Percentiles rank a stretch among this genome's conserved stretches.
Evolutionary conservation across 225 moss, liverwort and hornwort species (phyloP).

Genomic region (Sphagnum tenellum): DNA sequence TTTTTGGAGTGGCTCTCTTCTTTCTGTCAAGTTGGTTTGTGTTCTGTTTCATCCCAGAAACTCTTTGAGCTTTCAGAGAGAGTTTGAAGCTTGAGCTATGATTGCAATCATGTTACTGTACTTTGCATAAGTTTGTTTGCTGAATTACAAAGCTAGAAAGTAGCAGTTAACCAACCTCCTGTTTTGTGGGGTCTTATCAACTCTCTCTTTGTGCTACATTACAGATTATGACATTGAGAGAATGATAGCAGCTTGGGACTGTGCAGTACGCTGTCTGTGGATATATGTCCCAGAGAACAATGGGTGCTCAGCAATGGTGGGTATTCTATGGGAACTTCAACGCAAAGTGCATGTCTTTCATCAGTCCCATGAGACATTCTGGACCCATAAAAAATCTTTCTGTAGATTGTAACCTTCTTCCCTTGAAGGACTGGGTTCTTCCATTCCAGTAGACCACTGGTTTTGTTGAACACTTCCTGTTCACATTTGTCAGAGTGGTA

Average conservation of each 20-base stretch:
- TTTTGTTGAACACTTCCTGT: too few relatives aligned
- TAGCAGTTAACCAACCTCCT: too few relatives aligned
- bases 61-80: too few relatives aligned
- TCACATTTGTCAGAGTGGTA: too few relatives aligned
- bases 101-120: too few relatives aligned
- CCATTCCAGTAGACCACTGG: slow-evolving; percentile 11
- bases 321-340: slow-evolving; percentile 66
- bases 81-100: too few relatives aligned
- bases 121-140: too few relatives aligned
- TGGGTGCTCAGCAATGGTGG: slow-evolving; percentile 53
- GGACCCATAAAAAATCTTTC: slow-evolving; percentile 41
- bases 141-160: too few relatives aligned
- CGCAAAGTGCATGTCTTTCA: slow-evolving; percentile 60
- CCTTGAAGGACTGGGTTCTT: slow-evolving; percentile 30
- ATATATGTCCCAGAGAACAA: slow-evolving; percentile 35
- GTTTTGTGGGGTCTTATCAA: background rate
- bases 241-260: slow-evolving; percentile 31
- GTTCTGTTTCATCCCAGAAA: too few relatives aligned
- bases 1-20: too few relatives aligned
- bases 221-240: slow-evolving; percentile 33
- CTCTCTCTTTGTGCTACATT: background rate
- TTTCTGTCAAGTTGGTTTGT: too few relatives aligned
- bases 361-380: slow-evolving; percentile 43
- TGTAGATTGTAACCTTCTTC: slow-evolving; percentile 29
- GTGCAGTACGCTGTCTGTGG: slow-evolving; percentile 46